These are phyloP conservation scores for Pistacia integerrima DNA, from an alignment of 345 rosid species.

Conservation along the genomic window DNA sequence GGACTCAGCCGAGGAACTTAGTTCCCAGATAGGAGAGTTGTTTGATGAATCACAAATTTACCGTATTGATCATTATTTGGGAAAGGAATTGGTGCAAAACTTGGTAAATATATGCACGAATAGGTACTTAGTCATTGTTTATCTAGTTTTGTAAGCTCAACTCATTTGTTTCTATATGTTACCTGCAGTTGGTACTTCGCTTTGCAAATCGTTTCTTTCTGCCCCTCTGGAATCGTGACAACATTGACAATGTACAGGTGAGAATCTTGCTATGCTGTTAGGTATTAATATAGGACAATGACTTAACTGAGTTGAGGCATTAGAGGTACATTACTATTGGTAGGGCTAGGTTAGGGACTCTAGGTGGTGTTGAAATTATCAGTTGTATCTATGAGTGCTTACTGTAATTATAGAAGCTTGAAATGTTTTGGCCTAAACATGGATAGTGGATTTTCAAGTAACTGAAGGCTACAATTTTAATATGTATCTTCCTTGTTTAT, in stretches of 20 bases:
- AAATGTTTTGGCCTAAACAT: neutral
- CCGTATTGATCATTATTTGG: slow-evolving; percentile 94
- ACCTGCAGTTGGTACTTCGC: slow-evolving; percentile 84
- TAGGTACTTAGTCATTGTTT: slow-evolving; percentile 11
- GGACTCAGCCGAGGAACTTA: slow-evolving; percentile 81
- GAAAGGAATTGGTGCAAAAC: slow-evolving; percentile 98
- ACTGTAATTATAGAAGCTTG: neutral
- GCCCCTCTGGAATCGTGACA: slow-evolving; percentile 99
- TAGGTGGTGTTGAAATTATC: slow-evolving; percentile 2
- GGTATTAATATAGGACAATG: neutral
- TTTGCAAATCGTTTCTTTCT: slow-evolving; percentile 93
- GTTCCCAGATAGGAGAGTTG: slow-evolving; percentile 84
- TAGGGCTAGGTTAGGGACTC: neutral
- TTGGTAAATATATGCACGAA: slow-evolving; percentile 53
- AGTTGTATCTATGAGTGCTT: slow-evolving; percentile 1
- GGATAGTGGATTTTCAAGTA: neutral
- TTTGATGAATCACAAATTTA: slow-evolving; percentile 91
- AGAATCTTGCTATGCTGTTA: slow-evolving; percentile 22
- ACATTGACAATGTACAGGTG: slow-evolving; percentile 95
- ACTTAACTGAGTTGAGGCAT: slow-evolving; percentile 3
- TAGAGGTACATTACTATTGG: neutral
- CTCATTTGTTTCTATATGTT: slow-evolving; percentile 28
- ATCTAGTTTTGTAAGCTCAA: slow-evolving; percentile 4
- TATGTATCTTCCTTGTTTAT: slow-evolving; percentile 17
- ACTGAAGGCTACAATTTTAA: neutral